Evolutionary conservation across 164 flowering plant species (phyloP).

Genomic region (Echeveria elegans): DNA sequence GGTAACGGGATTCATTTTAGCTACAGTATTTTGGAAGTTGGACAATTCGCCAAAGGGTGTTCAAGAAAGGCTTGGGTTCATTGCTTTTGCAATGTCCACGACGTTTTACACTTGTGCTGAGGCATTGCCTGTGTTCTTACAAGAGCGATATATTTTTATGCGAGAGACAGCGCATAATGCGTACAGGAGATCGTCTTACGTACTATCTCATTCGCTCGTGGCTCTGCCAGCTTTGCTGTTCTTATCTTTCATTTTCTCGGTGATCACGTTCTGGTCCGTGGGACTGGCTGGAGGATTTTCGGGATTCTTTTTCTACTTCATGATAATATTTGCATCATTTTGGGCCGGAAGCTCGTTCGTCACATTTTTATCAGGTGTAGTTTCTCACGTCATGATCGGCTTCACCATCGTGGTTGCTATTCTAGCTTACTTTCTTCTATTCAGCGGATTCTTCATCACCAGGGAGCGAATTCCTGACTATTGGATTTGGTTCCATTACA

Average conservation of each 20-base stretch:
- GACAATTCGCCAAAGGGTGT: constrained; percentile 39
- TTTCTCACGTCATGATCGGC: constrained; percentile 42
- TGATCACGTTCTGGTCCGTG: constrained; percentile 35
- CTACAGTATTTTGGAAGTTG: constrained; percentile 40
- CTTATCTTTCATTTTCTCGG: constrained; percentile 30
- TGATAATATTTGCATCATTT: constrained; percentile 38
- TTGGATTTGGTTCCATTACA: constrained; percentile 55
- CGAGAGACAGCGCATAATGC: constrained; percentile 49
- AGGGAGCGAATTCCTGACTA: constrained; percentile 38
- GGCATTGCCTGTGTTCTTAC: constrained; percentile 46
- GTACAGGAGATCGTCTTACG: constrained; percentile 39
- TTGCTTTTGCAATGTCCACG: constrained; percentile 56
- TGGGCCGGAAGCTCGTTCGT: constrained; percentile 55
- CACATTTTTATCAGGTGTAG: constrained; percentile 44
- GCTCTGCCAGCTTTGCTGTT: constrained; percentile 26
- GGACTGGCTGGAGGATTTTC: constrained; percentile 36
- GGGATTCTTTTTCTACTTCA: constrained; percentile 39
- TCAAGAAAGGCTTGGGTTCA: constrained; percentile 39
- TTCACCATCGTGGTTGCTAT: constrained; percentile 42
- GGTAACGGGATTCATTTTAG: constrained; percentile 40
- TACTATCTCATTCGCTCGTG: constrained; percentile 29
- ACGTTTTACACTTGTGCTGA: constrained; percentile 53
- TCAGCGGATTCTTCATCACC: constrained; percentile 49
- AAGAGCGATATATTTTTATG: constrained; percentile 48
- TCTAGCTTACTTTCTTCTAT: constrained; percentile 36